A percentile compares a stretch with the other conserved stretches of the same genome.
These are phyloP conservation scores for Pisolithus sp. DNA, from an alignment of 768 basidiomycete species.

Conservation along the genomic window DNA sequence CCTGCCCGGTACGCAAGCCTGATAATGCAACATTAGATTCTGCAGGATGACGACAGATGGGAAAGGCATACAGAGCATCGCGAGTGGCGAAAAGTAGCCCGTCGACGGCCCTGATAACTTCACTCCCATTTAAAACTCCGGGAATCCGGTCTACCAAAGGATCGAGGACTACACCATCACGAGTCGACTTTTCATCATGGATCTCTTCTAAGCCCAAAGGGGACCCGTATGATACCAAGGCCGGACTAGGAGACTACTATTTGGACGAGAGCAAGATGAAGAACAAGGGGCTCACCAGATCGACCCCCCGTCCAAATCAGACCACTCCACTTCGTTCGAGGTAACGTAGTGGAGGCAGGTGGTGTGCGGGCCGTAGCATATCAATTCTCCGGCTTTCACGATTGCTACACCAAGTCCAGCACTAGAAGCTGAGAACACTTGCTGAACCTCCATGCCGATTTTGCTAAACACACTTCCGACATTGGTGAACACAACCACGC, in stretches of 20 bases:
- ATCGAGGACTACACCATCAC: conserved; percentile 51
- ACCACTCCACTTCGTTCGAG: no score
- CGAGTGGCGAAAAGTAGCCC: conserved; percentile 65
- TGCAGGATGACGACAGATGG: no score
- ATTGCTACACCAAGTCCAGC: conserved; percentile 37
- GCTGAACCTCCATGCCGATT: no score
- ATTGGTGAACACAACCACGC: no score
- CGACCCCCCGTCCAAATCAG: no score
- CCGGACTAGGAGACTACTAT: conserved; percentile 24
- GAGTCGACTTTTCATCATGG: conserved; percentile 43
- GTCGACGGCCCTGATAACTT: conserved; percentile 60
- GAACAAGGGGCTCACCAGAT: no score
- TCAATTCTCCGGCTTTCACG: conserved; percentile 46
- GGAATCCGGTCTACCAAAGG: conserved; percentile 31
- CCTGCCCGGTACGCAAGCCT: conserved; percentile 72
- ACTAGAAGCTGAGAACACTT: conserved; percentile 8
- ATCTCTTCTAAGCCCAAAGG: conserved; percentile 55
- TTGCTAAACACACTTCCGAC: no score
- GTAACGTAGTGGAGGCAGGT: background rate
- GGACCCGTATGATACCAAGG: conserved; percentile 36
- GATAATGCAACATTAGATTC: background rate
- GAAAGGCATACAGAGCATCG: conserved; percentile 41
- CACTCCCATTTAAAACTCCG: conserved; percentile 27
- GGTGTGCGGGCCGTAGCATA: conserved; percentile 39
- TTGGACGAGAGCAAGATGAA: no score